These are phyloP conservation scores for Chaetomidium leptoderma DNA, from an alignment of 495 filamentous ascomycete genomes.

Conservation along the genomic window DNA sequence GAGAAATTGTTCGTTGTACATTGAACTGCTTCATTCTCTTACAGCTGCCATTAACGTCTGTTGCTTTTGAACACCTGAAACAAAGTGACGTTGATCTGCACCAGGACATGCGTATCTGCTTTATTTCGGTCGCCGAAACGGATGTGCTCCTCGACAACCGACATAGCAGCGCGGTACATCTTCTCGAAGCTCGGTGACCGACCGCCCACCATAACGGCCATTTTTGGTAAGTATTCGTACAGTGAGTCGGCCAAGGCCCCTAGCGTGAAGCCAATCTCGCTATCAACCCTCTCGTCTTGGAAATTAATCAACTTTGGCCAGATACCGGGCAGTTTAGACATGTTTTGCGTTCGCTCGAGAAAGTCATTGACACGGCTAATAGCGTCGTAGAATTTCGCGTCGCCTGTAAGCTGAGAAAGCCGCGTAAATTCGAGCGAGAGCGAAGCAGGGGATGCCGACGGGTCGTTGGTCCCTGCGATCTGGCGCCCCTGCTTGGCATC, in stretches of 20 bases:
- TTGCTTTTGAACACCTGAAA: too few relatives aligned
- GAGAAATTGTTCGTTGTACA: too few relatives aligned
- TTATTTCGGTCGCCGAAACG: too few relatives aligned
- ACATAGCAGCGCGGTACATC: constrained; percentile 50
- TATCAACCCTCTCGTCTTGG: constrained; percentile 21
- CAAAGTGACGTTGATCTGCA: too few relatives aligned
- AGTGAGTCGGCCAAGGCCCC: constrained; percentile 78
- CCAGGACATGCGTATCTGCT: too few relatives aligned
- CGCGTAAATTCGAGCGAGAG: constrained; percentile 79
- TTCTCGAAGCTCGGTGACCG: constrained; percentile 32
- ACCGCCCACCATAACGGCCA: constrained; percentile 41
- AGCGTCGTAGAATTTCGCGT: constrained; percentile 80
- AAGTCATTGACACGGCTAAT: constrained; percentile 69
- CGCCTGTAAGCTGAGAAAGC: constrained; percentile 72
- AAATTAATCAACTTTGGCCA: constrained; percentile 38
- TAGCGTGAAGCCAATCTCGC: constrained; percentile 55
- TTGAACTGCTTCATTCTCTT: too few relatives aligned
- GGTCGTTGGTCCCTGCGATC: constrained; percentile 68
- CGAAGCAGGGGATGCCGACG: too few relatives aligned
- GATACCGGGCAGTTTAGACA: constrained; percentile 64
- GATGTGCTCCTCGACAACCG: too few relatives aligned
- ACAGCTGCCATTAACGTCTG: too few relatives aligned
- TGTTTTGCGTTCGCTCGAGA: constrained; percentile 61
- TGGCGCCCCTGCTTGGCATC: constrained; percentile 69
- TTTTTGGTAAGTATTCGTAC: constrained; percentile 87